Evolutionary conservation across 1,284 basidiomycete species (phyloP).

Genomic region (Ganoderma sp.): DNA sequence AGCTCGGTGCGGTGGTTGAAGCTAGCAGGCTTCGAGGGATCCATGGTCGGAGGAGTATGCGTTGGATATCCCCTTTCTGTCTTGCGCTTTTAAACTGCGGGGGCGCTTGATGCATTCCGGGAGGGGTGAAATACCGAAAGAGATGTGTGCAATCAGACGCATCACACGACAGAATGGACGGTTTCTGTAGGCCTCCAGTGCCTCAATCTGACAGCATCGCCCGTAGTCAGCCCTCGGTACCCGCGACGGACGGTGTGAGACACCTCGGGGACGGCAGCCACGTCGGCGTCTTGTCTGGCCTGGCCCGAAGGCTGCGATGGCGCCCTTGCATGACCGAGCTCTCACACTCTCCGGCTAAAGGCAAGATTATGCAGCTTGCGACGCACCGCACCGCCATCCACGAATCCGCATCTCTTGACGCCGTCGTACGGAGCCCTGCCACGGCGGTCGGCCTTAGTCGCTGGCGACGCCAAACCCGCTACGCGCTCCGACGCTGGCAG

Average conservation of each 20-base stretch:
- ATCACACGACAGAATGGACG: slow-evolving; percentile 10
- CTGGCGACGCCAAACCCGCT: neutral
- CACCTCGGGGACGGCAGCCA: neutral
- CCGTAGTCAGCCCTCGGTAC: slow-evolving; percentile 9
- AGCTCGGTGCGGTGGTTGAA: slow-evolving; percentile 57
- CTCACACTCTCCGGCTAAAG: neutral
- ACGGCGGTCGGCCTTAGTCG: neutral
- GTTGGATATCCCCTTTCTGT: slow-evolving; percentile 4
- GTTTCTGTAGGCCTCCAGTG: neutral
- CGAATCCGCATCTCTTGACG: slow-evolving; percentile 6
- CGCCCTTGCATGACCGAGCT: neutral
- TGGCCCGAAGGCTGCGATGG: neutral
- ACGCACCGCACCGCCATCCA: slow-evolving; percentile 5
- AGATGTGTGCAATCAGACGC: slow-evolving; percentile 26
- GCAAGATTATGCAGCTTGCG: neutral
- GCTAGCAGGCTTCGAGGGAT: slow-evolving; percentile 53
- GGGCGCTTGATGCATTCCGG: slow-evolving; percentile 25
- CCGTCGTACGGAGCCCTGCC: slow-evolving; percentile 6
- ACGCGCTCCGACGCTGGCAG: slow-evolving; percentile 1
- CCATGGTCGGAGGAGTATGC: slow-evolving; percentile 44
- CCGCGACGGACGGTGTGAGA: neutral
- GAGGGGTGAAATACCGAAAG: slow-evolving; percentile 21
- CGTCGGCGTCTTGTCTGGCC: neutral
- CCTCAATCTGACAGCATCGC: slow-evolving; percentile 17
- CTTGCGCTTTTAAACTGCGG: slow-evolving; percentile 24